Conservation (phyloP, 1,284 basidiomycete genomes). For the Cryptococcus amylolentus region DNA sequence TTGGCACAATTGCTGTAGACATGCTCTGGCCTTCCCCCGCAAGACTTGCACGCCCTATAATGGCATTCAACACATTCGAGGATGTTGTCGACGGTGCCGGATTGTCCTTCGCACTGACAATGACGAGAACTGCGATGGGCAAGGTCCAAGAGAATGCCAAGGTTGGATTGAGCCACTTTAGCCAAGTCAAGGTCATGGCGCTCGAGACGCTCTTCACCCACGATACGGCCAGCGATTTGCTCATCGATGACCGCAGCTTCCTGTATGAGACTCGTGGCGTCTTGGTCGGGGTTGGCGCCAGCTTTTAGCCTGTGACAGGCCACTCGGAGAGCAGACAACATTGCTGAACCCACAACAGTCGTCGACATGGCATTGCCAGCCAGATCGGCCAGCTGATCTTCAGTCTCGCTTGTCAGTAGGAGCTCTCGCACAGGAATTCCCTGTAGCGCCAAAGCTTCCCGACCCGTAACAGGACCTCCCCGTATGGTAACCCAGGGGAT, state of each 20-base stretch:
- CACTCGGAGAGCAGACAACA: slow-evolving; percentile 73
- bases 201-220: slow-evolving; percentile 65
- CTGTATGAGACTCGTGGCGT: slow-evolving; percentile 50
- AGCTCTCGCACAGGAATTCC: slow-evolving; percentile 89
- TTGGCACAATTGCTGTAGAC: slow-evolving; percentile 54
- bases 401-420: slow-evolving; percentile 83
- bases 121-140: slow-evolving; percentile 72
- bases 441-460: slow-evolving; percentile 89
- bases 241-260: slow-evolving; percentile 50
- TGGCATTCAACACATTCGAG: slow-evolving; percentile 72
- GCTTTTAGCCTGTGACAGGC: slow-evolving; percentile 63
- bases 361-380: slow-evolving; percentile 97
- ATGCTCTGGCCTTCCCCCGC: slow-evolving; percentile 86
- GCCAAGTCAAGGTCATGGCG: slow-evolving; percentile 67
- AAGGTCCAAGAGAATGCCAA: slow-evolving; percentile 60
- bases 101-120: slow-evolving; percentile 84
- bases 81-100: slow-evolving; percentile 67
- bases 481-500: slow-evolving; percentile 94
- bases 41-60: slow-evolving; percentile 74
- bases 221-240: slow-evolving; percentile 57
- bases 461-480: slow-evolving; percentile 90
- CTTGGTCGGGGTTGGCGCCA: slow-evolving; percentile 56
- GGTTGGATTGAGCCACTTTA: slow-evolving; percentile 53
- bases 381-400: slow-evolving; percentile 89
- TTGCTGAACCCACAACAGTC: slow-evolving; percentile 88